Percentiles rank a stretch among this genome's conserved stretches.
Evolutionary conservation across 106 monocot species (phyloP).

Genomic region (Dioscorea alata): DNA sequence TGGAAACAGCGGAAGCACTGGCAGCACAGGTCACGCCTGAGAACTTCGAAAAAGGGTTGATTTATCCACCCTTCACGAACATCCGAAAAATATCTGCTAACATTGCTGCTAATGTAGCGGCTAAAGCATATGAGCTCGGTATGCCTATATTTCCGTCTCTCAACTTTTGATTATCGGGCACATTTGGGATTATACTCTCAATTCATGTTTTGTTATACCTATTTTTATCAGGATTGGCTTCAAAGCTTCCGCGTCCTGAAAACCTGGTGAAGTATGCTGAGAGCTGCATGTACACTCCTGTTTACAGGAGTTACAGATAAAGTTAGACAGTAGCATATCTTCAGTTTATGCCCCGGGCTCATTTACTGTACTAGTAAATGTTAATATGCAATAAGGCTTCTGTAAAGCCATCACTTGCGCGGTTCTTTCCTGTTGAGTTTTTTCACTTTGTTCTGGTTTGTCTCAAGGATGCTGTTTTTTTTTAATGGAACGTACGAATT

Average conservation of each 20-base stretch:
- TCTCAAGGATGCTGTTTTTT: no score
- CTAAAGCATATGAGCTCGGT: conserved; percentile 91
- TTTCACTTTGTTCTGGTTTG: no score
- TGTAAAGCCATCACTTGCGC: no score
- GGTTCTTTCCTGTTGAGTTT: no score
- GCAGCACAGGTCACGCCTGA: conserved; percentile 66
- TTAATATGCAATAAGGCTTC: no score
- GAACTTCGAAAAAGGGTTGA: conserved; percentile 63
- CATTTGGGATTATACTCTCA: no score
- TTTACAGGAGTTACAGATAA: conserved; percentile 39
- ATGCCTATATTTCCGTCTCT: no score
- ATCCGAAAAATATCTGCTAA: conserved; percentile 94
- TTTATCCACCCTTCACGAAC: conserved; percentile 80
- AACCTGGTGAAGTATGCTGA: conserved; percentile 80
- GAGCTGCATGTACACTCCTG: conserved; percentile 95
- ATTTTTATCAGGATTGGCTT: conserved; percentile 56
- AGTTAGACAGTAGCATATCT: background rate
- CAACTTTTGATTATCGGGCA: no score
- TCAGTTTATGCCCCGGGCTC: no score
- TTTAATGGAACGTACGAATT: no score
- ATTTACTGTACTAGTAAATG: no score
- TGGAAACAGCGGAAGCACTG: conserved; percentile 74
- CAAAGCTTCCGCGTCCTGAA: conserved; percentile 51
- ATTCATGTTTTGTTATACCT: background rate
- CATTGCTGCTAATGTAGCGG: conserved; percentile 89